Evolutionary conservation across 768 basidiomycete species (phyloP), one percentile per base, ranked within the genome.

Genomic region (Amanita phalloides): DNA sequence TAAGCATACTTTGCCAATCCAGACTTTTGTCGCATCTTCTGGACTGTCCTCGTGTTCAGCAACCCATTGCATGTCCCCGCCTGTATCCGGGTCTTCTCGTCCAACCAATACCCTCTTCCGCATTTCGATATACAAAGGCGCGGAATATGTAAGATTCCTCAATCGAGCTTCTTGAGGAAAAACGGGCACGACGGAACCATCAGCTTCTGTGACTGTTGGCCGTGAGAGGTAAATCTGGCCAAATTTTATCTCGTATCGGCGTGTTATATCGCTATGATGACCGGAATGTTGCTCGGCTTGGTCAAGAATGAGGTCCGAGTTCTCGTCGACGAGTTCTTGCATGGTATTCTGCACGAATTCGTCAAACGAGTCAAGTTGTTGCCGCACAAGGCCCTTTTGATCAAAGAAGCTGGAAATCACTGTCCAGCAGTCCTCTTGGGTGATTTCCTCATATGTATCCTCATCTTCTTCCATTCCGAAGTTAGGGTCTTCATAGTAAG

Each of bases 271-370:
- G 38, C 74, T 68, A 41, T 85, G 81, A 57, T 88, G 85, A 4
- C 95, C 95, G 7, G 93, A 88, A 65, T 96, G 92, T 68, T 99
- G 96, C 65, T 90, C 86, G 48, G 87, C 87, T 68, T 98, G 96
- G 70, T 98, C 95, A 45, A 99, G 74, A 57, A 95, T 93, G 62
- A 99, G 81, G 60, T 91, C 90, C n/a, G 85, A 71, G 57, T 90
- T 90, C 70, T 99, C 96, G 65, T 97, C 96, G 20, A 99, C 94
- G 23, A 99, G 77, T 65, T 98, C 96, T 68, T 98, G 95, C 93
- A 99, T 96, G 11, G 93, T 97, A 60, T 97, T 97, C 64, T 97
- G 92, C 32, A 99, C 90, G 62, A 98, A 99, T 70, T 98, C 95
- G 65, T 99, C 93, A 68, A 95, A 99, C 9, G 90, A 94, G 71